phyloP scores from a whole-genome alignment of 129 eudicot genomes.

The Logfia minima region DNA sequence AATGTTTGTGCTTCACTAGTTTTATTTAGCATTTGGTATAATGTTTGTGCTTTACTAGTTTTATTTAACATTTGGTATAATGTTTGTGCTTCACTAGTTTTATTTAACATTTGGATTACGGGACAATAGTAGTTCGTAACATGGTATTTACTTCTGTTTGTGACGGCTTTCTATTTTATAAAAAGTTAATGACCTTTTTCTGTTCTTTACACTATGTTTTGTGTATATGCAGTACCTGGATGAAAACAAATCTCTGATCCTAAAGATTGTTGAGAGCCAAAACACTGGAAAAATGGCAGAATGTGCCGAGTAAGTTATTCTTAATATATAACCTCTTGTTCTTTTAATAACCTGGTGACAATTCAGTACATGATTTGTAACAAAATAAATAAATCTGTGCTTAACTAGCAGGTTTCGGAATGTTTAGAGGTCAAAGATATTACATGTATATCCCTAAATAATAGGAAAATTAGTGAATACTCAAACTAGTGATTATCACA shows the following conservation, averaged over 20 bases:
- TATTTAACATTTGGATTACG: neutral
- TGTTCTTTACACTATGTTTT: neutral
- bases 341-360: neutral
- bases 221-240: slow-evolving; percentile 69
- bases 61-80: neutral
- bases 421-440: neutral
- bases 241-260: slow-evolving; percentile 94
- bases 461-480: neutral
- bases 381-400: neutral
- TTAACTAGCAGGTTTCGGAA: neutral
- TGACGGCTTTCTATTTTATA: neutral
- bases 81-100: slow-evolving; percentile 2
- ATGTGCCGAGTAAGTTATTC: slow-evolving; percentile 85
- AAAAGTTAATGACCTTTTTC: neutral
- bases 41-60: neutral
- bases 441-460: neutral
- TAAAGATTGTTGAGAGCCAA: slow-evolving; percentile 97
- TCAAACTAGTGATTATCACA: neutral
- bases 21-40: neutral
- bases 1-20: neutral
- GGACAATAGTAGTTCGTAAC: neutral
- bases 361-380: neutral
- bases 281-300: slow-evolving; percentile 93
- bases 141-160: neutral
- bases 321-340: neutral